These are phyloP conservation scores for Zygoascus sp. DNA, from an alignment of 1,139 yeast species.

Conservation along the genomic window DNA sequence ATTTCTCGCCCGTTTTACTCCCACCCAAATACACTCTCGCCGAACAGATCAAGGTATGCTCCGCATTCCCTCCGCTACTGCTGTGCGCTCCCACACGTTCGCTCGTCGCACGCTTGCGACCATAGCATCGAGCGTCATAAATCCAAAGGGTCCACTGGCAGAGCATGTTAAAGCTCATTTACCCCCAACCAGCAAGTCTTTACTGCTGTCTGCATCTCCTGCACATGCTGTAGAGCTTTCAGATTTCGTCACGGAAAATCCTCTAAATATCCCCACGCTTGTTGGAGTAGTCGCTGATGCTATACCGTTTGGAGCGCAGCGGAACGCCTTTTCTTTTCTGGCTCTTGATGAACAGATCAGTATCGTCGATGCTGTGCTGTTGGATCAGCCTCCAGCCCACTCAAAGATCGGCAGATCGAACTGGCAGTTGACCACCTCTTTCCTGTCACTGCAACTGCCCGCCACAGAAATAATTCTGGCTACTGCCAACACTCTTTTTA, in stretches of 20 bases:
- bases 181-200: constrained; percentile 13
- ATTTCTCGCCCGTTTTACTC: too few species aligned
- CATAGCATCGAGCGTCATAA: constrained; percentile 17
- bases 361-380: constrained; percentile 22
- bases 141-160: constrained; percentile 19
- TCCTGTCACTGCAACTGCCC: constrained; percentile 19
- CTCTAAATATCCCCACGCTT: constrained; percentile 9
- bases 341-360: constrained; percentile 20
- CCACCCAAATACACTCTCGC: too few species aligned
- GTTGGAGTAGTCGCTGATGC: constrained; percentile 33
- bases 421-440: constrained; percentile 28
- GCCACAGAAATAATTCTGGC: constrained; percentile 24
- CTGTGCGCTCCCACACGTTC: neutral
- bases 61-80: too few species aligned
- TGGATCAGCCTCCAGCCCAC: constrained; percentile 10
- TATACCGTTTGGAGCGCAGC: constrained; percentile 32
- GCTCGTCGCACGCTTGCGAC: neutral
- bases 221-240: constrained; percentile 17
- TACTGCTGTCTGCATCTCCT: constrained; percentile 31
- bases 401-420: constrained; percentile 22
- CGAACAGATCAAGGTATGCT: too few species aligned
- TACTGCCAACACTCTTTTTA: constrained; percentile 35
- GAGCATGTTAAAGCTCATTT: constrained; percentile 19
- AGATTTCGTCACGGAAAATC: constrained; percentile 7
- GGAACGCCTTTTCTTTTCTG: constrained; percentile 31